Conservation (phyloP, 2,329 filamentous ascomycete genomes). For the Fusarium zealandicum region DNA sequence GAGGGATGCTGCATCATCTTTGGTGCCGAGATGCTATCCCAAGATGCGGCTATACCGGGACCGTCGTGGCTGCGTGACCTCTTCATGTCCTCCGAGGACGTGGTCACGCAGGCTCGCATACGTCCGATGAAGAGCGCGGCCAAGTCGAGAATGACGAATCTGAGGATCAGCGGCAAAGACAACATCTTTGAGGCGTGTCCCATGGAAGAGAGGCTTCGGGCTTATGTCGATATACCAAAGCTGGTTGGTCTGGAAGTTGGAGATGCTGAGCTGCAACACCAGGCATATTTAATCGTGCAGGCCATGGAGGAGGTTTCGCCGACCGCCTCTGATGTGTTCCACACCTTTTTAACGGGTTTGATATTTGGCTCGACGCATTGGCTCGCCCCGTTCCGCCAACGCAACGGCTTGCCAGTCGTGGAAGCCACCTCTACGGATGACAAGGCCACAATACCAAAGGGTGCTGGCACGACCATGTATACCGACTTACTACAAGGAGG, state of each 20-base stretch:
- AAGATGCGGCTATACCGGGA: not conserved
- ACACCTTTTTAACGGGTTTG: not conserved
- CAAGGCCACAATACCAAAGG: not conserved
- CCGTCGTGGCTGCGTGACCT: slow-evolving; percentile 38
- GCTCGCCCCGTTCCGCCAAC: slow-evolving; percentile 10
- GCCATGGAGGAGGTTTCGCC: too few relatives aligned
- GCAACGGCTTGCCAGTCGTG: not conserved
- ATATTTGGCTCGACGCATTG: slow-evolving; percentile 1
- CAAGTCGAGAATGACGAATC: slow-evolving; percentile 22
- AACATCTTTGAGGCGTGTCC: slow-evolving; percentile 35
- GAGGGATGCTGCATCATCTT: slow-evolving; percentile 39
- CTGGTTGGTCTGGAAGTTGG: slow-evolving; percentile 10
- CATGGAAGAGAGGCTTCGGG: slow-evolving; percentile 23
- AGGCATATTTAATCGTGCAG: slow-evolving; percentile 26
- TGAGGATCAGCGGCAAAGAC: slow-evolving; percentile 33
- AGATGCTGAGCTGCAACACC: slow-evolving; percentile 24
- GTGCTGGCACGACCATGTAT: not conserved
- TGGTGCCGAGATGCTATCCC: slow-evolving; percentile 29
- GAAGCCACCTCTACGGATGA: not conserved
- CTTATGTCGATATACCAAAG: slow-evolving; percentile 1
- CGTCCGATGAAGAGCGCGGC: slow-evolving; percentile 28
- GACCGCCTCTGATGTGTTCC: slow-evolving; percentile 9
- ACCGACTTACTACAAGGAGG: not conserved
- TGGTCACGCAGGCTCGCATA: slow-evolving; percentile 22
- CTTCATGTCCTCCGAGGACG: slow-evolving; percentile 28